Base-by-base conservation (phyloP, 805 yeast genomes). In the Isabelozyma gotoi region DNA sequence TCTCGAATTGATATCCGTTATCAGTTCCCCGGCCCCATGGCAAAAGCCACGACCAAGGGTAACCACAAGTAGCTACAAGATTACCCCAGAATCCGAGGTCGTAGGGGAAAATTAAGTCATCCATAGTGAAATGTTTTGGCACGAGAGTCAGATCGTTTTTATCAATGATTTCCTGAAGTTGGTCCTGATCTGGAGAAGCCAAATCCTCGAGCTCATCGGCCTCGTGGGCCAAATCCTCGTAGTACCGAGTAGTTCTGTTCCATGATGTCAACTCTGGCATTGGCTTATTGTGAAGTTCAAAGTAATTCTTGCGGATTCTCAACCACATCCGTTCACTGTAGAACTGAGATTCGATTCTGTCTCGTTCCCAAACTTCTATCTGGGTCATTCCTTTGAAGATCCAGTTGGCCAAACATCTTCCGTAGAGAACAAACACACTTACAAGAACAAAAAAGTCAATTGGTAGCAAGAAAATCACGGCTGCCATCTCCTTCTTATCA, bases 361-460 rank as follows among this genome's bases (percentile, higher is more conserved):
- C 98, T 62, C 72, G 62, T 56, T 92, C 98, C 99, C 99, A 92
- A 2, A 77, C 71, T 65, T 92, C 99, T 41, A 92, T 91, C 59
- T 88, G 96, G 1, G 97, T 83, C 77, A 79, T 84, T 19, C 97
- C 96, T 20, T 71, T 64, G 40, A 78, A 59, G 1, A 77, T 49
- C 48, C 81, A 68, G 55, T 82, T 81, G 33, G 70, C 60, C 2
- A 84, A 14, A 42, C 90, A 84, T 52, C 97, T 73, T 2, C 82
- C 37, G 15, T 82, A 68, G 43, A 94, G 68, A 3, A 86, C 51
- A 0, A 73, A 57, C 2, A 94, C 77, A 0, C 91, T 73, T 24
- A 83, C 56, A 15, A 77, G 59, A 0, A 92, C 85, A 50, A 92
- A 76, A 0, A 74, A 50, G 41, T 81, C 76, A 19, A 84, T 42